Base-by-base conservation (phyloP, 768 basidiomycete species). In the Plicaturopsis crispa region DNA sequence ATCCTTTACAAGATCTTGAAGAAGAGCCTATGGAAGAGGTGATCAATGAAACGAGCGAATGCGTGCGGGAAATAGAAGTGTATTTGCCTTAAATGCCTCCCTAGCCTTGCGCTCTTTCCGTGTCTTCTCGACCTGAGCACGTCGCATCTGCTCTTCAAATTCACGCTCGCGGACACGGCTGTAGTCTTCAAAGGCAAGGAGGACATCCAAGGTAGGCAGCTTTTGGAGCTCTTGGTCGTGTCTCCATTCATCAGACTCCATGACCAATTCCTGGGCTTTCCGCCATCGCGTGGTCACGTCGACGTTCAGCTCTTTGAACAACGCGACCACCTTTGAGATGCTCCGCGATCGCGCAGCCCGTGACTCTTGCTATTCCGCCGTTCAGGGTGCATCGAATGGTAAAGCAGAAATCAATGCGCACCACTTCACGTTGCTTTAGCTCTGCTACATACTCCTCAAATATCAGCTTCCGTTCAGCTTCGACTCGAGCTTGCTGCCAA, bases 281-380 rank as follows among this genome's bases (percentile, higher is more conserved):
- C 86, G 74, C 92, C 94, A 99, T 16, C 89, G 80, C 1, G 91
- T 93, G n/a, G 88, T 70, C 33, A 97, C 90, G 51, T 93, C 89
- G 13, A 98, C 85, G 36, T 84, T 77, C 31, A 98, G 75, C 24
- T 80, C 67, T 51, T 90, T 89, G 70, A 98, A 87, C 20, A 98
- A 69, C 0, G 72, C 60, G 8, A 91, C 81, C 34, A 99, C 77
- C 52, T 88, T 90, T 31, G 76, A 72, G 45, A 93, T 80, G 50
- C 87, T 85, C 24, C 88, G 80, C 18, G 78, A 61, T 35, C 90
- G 80, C 4, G 84, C 62, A 11, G 84, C 80, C 36, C 89, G 73
- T 13, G 75, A 77, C 57, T 89, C 85, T 73, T 82, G 80, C 87
- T 91, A 52, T 39, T 37, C n/a, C n/a, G n/a, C n/a, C n/a, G n/a